Evolutionary conservation across 345 rosid genomes (phyloP).

Genomic region (Heritiera littoralis): DNA sequence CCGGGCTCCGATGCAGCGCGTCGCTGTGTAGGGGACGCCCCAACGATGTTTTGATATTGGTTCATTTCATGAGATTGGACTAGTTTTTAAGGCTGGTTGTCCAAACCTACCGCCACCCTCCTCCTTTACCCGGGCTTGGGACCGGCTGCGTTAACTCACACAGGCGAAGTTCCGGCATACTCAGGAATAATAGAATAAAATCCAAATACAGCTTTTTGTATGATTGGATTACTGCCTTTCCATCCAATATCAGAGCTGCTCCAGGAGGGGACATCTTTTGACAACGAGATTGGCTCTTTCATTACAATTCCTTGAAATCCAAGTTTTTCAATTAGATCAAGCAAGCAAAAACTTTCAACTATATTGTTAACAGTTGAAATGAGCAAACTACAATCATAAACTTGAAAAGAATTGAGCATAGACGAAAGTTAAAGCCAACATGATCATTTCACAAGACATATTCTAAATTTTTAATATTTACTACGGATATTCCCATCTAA

Average conservation of each 20-base stretch:
- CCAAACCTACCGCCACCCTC: no score
- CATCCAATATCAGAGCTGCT: conserved; percentile 22
- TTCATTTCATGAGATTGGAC: no score
- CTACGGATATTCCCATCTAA: not conserved
- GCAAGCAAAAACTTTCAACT: not conserved
- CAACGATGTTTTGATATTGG: no score
- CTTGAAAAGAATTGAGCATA: not conserved
- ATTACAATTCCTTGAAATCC: conserved; percentile 21
- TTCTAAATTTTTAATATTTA: not conserved
- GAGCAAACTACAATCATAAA: not conserved
- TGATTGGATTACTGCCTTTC: conserved; percentile 1
- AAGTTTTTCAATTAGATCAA: conserved; percentile 7
- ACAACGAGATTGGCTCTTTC: conserved; percentile 13
- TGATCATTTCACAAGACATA: not conserved
- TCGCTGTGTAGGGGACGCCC: no score
- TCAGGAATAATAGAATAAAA: not conserved
- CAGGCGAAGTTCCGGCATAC: no score
- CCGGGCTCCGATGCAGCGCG: no score
- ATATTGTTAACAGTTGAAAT: no score
- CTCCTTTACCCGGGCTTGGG: no score
- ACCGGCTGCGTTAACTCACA: no score
- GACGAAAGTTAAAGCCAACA: not conserved
- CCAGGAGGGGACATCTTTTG: conserved; percentile 28
- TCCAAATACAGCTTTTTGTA: conserved; percentile 15
- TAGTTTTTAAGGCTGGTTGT: no score